Conservation (phyloP, 1,284 basidiomycete species). For the Cerioporus squamosus region DNA sequence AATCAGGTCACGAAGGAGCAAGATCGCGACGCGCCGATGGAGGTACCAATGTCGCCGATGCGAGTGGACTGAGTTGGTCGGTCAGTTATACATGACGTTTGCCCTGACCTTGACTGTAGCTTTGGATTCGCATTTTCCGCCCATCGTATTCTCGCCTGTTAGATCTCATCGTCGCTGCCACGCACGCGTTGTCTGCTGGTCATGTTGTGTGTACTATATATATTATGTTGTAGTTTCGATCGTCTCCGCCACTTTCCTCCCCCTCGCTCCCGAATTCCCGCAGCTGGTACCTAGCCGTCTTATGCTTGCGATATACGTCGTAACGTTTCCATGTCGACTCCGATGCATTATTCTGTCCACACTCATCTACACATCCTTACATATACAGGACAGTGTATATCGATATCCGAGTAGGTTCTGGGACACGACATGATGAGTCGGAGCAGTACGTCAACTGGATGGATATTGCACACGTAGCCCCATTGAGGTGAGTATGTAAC, state of each 20-base stretch:
- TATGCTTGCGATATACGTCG: too few species aligned
- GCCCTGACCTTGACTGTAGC: background rate
- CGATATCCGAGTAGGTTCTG: too few species aligned
- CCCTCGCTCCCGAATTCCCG: background rate
- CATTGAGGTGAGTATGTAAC: too few species aligned
- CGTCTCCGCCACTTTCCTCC: background rate
- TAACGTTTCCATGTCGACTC: too few species aligned
- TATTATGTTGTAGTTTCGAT: slow-evolving; percentile 6
- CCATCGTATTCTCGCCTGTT: background rate
- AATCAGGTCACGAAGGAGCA: slow-evolving; percentile 7
- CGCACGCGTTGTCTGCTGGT: background rate
- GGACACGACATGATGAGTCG: too few species aligned
- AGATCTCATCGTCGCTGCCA: background rate
- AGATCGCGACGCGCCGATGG: slow-evolving; percentile 13
- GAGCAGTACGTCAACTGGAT: too few species aligned
- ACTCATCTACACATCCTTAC: too few species aligned
- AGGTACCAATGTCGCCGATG: slow-evolving; percentile 36
- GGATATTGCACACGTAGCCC: too few species aligned
- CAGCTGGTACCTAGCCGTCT: too few species aligned
- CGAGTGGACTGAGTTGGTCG: slow-evolving; percentile 26
- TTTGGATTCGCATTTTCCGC: background rate
- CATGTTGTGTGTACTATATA: slow-evolving; percentile 7
- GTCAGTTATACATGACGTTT: background rate
- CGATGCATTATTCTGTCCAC: too few species aligned
- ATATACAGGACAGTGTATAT: too few species aligned